phyloP scores from a whole-genome alignment of 2,329 filamentous ascomycete species.

The Colletotrichum higginsianum region DNA sequence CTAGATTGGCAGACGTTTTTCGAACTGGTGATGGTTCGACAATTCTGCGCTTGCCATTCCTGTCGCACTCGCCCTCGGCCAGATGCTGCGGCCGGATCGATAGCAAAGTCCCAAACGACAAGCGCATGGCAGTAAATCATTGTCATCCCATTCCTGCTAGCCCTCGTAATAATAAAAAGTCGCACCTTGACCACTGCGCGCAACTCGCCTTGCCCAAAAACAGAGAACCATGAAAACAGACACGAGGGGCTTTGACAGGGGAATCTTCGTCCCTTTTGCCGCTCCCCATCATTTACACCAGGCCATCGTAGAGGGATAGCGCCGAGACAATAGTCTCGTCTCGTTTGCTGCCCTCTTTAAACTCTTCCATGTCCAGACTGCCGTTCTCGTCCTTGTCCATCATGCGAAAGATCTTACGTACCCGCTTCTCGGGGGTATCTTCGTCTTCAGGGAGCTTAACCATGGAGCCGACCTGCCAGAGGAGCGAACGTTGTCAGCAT shows the following conservation, averaged over 20 bases:
- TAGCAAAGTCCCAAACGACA: no score
- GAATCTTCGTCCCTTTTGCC: background rate
- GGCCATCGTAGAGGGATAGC: slow-evolving; percentile 93
- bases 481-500: slow-evolving; percentile 15
- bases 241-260: background rate
- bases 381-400: slow-evolving; percentile 99
- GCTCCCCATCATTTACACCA: slow-evolving; percentile 73
- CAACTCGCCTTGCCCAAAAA: slow-evolving; percentile 33
- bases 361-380: slow-evolving; percentile 95
- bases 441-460: slow-evolving; percentile 98
- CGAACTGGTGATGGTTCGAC: no score
- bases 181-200: slow-evolving; percentile 31
- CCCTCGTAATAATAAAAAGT: slow-evolving; percentile 28
- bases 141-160: slow-evolving; percentile 35
- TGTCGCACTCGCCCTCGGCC: background rate
- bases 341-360: slow-evolving; percentile 98
- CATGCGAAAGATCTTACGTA: slow-evolving; percentile 98
- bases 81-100: background rate
- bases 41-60: background rate
- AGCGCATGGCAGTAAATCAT: slow-evolving; percentile 23
- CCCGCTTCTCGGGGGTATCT: slow-evolving; percentile 98
- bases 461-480: slow-evolving; percentile 91
- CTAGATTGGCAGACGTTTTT: background rate
- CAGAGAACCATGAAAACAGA: slow-evolving; percentile 20
- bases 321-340: slow-evolving; percentile 99